Percentiles rank a stretch among this genome's conserved stretches.
phyloP scores from a whole-genome alignment of 495 filamentous ascomycete genomes.

The Xylona heveae region DNA sequence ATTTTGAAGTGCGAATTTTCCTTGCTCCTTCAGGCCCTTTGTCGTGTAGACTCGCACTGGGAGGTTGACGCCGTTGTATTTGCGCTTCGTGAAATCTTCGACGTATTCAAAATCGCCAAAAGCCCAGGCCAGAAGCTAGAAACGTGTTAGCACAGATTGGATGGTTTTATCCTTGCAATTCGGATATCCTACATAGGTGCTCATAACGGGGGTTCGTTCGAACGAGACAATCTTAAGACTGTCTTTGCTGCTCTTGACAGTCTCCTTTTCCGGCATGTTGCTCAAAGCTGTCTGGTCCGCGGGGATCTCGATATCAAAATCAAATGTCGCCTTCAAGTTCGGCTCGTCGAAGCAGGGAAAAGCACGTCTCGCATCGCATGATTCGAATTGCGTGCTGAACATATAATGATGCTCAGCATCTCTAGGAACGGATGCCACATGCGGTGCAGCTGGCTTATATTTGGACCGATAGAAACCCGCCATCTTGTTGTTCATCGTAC shows the following conservation, averaged over 20 bases:
- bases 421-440: conserved; percentile 48
- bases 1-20: conserved; percentile 64
- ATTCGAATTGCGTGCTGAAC: conserved; percentile 94
- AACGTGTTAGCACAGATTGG: not conserved
- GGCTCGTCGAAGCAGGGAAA: conserved; percentile 98
- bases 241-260: conserved; percentile 30
- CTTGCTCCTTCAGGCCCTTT: conserved; percentile 71
- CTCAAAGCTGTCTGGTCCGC: conserved; percentile 69
- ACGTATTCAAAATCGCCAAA: conserved; percentile 93
- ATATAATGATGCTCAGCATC: conserved; percentile 73
- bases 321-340: conserved; percentile 87
- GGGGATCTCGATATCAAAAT: conserved; percentile 78
- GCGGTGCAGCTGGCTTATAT: conserved; percentile 59
- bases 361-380: conserved; percentile 79
- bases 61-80: conserved; percentile 71
- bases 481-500: conserved; percentile 85
- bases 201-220: conserved; percentile 79
- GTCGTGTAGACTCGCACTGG: conserved; percentile 96
- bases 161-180: not conserved
- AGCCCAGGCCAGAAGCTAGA: conserved; percentile 74
- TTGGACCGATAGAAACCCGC: conserved; percentile 89
- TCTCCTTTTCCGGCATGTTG: conserved; percentile 75
- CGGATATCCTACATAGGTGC: conserved; percentile 46
- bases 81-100: conserved; percentile 66
- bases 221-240: conserved; percentile 66